phyloP scores from a whole-genome alignment of 2,329 filamentous ascomycete genomes.

The Clarireedia paspali region DNA sequence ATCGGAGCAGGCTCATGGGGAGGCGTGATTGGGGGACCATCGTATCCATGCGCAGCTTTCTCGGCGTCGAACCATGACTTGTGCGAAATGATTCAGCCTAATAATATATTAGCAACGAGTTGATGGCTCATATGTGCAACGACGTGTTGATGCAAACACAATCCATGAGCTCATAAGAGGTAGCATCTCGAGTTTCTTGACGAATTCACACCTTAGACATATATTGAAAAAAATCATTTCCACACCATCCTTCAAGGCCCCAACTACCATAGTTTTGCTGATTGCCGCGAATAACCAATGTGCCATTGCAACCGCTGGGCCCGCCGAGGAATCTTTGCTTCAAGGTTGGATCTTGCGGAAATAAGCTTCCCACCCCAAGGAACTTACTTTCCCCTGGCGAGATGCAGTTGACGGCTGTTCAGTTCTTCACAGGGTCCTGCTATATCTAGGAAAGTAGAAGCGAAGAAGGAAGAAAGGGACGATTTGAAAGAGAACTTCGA shows the following conservation, averaged over 20 bases:
- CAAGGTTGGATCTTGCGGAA: neutral
- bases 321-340: neutral
- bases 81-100: neutral
- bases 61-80: neutral
- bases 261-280: neutral
- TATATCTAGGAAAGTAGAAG: neutral
- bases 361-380: neutral
- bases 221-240: neutral
- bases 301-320: neutral
- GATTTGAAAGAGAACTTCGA: neutral
- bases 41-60: neutral
- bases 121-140: neutral
- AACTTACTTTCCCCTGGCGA: neutral
- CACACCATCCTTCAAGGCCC: neutral
- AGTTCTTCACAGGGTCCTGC: neutral
- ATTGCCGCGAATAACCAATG: neutral
- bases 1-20: neutral
- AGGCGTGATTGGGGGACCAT: neutral
- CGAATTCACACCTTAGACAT: neutral
- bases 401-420: neutral
- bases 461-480: neutral
- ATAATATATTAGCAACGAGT: neutral
- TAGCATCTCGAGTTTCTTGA: neutral
- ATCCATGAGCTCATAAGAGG: neutral
- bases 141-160: neutral